A percentile compares a stretch with the other conserved stretches of the same genome.
Conservation (phyloP, 257 asterid genomes). For the Ehretia macrophylla region DNA sequence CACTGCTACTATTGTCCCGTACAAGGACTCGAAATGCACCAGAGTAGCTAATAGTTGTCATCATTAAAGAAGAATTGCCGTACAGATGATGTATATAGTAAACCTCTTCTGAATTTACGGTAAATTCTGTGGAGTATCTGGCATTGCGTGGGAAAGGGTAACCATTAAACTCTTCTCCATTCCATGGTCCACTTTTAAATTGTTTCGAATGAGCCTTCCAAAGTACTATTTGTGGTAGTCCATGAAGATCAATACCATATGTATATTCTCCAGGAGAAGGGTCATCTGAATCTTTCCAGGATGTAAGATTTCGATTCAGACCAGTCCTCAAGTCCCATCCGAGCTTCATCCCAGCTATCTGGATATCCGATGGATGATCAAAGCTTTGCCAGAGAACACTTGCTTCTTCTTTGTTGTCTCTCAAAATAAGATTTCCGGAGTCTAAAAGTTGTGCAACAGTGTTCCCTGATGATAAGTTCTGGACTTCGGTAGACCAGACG, state of each 20-base stretch:
- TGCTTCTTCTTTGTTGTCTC: not conserved
- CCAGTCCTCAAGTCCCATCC: slow-evolving; percentile 9
- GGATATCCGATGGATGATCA: slow-evolving; percentile 12
- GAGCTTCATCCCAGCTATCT: slow-evolving; percentile 19
- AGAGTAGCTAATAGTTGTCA: not conserved
- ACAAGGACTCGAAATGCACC: not conserved
- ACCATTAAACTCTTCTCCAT: no score
- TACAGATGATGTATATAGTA: not conserved
- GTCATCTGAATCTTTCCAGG: slow-evolving; percentile 16
- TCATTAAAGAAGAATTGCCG: not conserved
- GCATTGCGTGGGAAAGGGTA: no score
- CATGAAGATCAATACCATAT: slow-evolving; percentile 3
- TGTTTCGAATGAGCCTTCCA: not conserved
- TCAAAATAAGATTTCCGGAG: slow-evolving; percentile 5
- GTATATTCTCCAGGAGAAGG: slow-evolving; percentile 17
- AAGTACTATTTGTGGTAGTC: slow-evolving; percentile 6
- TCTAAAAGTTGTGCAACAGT: slow-evolving; percentile 5
- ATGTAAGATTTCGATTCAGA: slow-evolving; percentile 6
- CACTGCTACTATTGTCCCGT: slow-evolving; percentile 25
- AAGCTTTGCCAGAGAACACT: slow-evolving; percentile 12
- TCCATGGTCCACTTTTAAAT: slow-evolving; percentile 12
- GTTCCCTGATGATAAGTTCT: slow-evolving; percentile 3
- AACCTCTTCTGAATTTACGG: not conserved
- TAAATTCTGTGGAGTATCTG: not conserved
- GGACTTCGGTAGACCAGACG: not conserved